Evolutionary conservation across 1,284 basidiomycete species (phyloP), one percentile per base, ranked within the genome.

Genomic region (Ustilago nuda): DNA sequence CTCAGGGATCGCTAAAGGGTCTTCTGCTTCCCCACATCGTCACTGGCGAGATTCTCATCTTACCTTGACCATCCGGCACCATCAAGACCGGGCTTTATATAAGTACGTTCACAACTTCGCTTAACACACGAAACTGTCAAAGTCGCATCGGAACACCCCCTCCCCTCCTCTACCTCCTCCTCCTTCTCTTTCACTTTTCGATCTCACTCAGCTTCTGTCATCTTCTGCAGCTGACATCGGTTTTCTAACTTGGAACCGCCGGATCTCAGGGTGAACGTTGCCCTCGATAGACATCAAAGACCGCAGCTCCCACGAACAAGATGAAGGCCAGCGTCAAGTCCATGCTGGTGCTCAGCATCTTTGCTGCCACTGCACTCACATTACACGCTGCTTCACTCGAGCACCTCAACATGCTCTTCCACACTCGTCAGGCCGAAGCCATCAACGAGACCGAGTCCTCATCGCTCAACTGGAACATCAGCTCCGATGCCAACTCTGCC

Each of bases 331-430:
- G 54, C 41, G 58, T 65, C 58, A 70, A 65, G 50, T 64, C 67
- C 2, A 6, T 70, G 62, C 35, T 70, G 57, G 67, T 70, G 62
- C 67, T 70, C 57, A 56, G 67, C 67, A 65, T 65, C 55, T 70
- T 65, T 36, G 67, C 67, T 2, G 61, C 67, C 67, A 64, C 61
- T 35, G 19, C 39, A 55, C 60, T 69, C 23, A 57, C 54, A 13
- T 56, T 62, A 32, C 61, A 70, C 41, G 67, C 67, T 39, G 67
- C 67, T 12, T 65, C 67, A 55, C 63, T 66, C 27, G 62, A 71
- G 59, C 62, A 71, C 36, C 50, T 71, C 32, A 65, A 65, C 19
- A 19, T 71, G 15, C 56, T 66, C 9, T 51, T 66, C 55, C 45
- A 66, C 17, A 27, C 63, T 27, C 69, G 60, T 52, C 64, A 71